These are phyloP conservation scores for Neophaeococcomyces mojaviensis DNA, from an alignment of 2,329 filamentous ascomycete species.

Conservation along the genomic window DNA sequence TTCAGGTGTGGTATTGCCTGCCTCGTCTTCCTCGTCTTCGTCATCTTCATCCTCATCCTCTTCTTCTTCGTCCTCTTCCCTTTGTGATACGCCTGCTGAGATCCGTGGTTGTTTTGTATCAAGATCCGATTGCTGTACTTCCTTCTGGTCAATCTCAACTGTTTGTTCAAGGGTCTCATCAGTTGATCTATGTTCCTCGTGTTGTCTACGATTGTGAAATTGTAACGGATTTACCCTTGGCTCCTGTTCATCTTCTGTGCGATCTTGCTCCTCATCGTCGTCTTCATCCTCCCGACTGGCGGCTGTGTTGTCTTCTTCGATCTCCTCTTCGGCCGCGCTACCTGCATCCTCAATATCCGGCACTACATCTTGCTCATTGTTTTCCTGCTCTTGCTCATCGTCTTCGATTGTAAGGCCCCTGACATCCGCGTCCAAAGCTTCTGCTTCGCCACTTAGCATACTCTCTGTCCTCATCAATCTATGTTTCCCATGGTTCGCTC, in stretches of 20 bases:
- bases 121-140: not conserved
- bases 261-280: slow-evolving; percentile 27
- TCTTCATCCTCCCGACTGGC: slow-evolving; percentile 30
- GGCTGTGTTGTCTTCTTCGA: slow-evolving; percentile 29
- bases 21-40: slow-evolving; percentile 6
- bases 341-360: slow-evolving; percentile 24
- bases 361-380: slow-evolving; percentile 22
- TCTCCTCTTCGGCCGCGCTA: slow-evolving; percentile 24
- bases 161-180: slow-evolving; percentile 18
- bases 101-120: slow-evolving; percentile 29
- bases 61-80: slow-evolving; percentile 17
- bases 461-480: slow-evolving; percentile 40
- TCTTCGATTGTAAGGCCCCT: slow-evolving; percentile 15
- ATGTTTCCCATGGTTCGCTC: slow-evolving; percentile 70
- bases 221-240: slow-evolving; percentile 15
- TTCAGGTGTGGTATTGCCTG: not conserved
- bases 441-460: slow-evolving; percentile 18
- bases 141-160: slow-evolving; percentile 6
- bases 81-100: too few relatives aligned
- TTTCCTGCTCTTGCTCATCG: slow-evolving; percentile 24
- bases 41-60: slow-evolving; percentile 8
- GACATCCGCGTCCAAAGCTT: slow-evolving; percentile 21
- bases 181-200: slow-evolving; percentile 28
- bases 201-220: slow-evolving; percentile 24
- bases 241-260: slow-evolving; percentile 6